These are phyloP conservation scores for Aspergillus sp. DNA, from an alignment of 2,329 filamentous ascomycete genomes.

Conservation along the genomic window DNA sequence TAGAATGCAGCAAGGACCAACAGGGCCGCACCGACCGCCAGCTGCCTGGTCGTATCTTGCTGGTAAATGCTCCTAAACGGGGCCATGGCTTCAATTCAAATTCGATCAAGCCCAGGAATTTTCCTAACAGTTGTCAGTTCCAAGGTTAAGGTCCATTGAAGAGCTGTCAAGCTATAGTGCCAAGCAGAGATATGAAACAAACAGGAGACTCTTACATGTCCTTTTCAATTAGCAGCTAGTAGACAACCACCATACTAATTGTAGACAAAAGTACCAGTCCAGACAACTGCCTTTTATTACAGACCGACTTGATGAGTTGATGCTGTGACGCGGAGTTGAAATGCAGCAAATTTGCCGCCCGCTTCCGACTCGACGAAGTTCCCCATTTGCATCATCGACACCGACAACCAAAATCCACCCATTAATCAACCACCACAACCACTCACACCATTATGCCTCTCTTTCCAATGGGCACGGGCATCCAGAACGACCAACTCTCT, in stretches of 20 bases:
- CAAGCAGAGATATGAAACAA: constrained; percentile 14
- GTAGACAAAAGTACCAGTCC: not conserved
- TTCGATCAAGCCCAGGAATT: constrained; percentile 2
- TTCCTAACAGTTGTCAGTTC: constrained; percentile 7
- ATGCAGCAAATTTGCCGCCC: constrained; percentile 28
- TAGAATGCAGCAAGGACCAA: constrained; percentile 41
- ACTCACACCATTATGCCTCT: constrained; percentile 31
- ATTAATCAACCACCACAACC: not conserved
- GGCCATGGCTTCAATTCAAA: constrained; percentile 24
- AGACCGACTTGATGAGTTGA: not conserved
- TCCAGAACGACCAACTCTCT: constrained; percentile 16
- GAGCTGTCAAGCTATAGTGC: not conserved
- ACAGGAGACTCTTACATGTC: constrained; percentile 17
- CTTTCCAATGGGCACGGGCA: constrained; percentile 36
- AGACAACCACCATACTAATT: constrained; percentile 12
- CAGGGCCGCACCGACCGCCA: constrained; percentile 31
- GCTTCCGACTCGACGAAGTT: constrained; percentile 20
- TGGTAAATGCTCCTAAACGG: constrained; percentile 25
- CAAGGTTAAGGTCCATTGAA: not conserved
- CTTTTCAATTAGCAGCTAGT: constrained; percentile 10
- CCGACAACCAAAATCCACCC: no score
- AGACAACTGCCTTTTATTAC: not conserved
- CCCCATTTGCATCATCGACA: not conserved
- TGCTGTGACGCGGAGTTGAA: not conserved
- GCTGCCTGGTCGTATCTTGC: constrained; percentile 26